These are phyloP conservation scores for Trichophyton schoenleinii DNA, from an alignment of 2,329 filamentous ascomycete species.

Conservation along the genomic window DNA sequence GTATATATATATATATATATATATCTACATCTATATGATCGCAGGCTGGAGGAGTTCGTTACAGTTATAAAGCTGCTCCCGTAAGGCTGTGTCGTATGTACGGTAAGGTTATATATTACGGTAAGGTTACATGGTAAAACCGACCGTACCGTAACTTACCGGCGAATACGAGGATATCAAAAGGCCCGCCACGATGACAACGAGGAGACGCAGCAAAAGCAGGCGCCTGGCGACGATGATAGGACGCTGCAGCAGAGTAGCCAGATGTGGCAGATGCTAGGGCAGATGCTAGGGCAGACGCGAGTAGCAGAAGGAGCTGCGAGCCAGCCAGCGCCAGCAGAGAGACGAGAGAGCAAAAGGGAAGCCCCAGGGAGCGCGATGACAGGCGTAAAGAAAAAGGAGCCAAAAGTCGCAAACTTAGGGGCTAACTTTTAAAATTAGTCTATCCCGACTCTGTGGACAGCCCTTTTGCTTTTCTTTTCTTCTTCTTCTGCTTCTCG, in stretches of 20 bases:
- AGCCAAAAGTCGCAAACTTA: background rate
- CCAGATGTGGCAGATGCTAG: background rate
- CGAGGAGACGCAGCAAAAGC: background rate
- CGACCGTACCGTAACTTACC: background rate
- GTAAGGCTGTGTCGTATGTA: background rate
- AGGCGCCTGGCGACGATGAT: background rate
- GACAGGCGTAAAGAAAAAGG: background rate
- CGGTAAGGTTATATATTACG: background rate
- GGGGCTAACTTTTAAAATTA: conserved; percentile 3
- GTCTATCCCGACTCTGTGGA: conserved; percentile 1
- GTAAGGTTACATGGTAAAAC: background rate
- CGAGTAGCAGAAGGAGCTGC: background rate
- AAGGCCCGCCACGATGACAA: background rate
- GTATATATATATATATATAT: background rate
- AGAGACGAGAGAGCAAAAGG: background rate
- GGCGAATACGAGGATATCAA: background rate
- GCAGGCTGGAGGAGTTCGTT: background rate
- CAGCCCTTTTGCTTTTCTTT: background rate
- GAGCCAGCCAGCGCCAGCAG: background rate
- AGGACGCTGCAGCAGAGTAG: background rate
- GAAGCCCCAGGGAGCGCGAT: background rate
- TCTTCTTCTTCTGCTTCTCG: background rate
- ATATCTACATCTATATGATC: background rate
- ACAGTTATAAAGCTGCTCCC: too few species aligned
- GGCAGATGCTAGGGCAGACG: background rate